These are phyloP conservation scores for Aschersonia sp. DNA, from an alignment of 2,329 filamentous ascomycete genomes.

Conservation along the genomic window DNA sequence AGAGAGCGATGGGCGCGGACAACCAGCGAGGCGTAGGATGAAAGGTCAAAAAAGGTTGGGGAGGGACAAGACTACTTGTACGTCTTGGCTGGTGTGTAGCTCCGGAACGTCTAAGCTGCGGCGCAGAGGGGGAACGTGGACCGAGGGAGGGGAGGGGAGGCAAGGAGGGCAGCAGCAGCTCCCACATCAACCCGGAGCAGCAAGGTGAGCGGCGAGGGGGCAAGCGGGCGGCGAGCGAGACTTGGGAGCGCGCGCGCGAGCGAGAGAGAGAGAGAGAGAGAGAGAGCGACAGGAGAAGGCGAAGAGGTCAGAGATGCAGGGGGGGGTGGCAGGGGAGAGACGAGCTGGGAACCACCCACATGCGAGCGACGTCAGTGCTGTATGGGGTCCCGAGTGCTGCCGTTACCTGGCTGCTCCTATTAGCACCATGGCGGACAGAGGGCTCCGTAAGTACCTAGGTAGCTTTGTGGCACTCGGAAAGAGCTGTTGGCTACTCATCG, in stretches of 20 bases:
- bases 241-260: not conserved
- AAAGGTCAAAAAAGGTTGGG: conserved; percentile 1
- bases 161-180: not conserved
- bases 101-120: not conserved
- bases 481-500: too few species aligned
- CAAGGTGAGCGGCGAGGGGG: too few species aligned
- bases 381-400: too few species aligned
- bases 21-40: not conserved
- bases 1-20: not conserved
- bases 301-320: conserved; percentile 1
- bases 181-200: not conserved
- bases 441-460: too few species aligned
- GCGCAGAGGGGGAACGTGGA: not conserved
- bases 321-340: not conserved
- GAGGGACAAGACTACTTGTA: conserved; percentile 6
- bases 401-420: too few species aligned
- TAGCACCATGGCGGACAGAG: too few species aligned
- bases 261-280: not conserved
- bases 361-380: too few species aligned
- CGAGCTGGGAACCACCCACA: not conserved
- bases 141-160: not conserved
- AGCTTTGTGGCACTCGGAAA: too few species aligned
- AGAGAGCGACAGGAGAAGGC: not conserved
- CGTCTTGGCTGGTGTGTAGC: conserved; percentile 2
- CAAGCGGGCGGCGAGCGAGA: not conserved